phyloP scores from a whole-genome alignment of 805 yeast species.

The Teunomyces barrocoloradensis region DNA sequence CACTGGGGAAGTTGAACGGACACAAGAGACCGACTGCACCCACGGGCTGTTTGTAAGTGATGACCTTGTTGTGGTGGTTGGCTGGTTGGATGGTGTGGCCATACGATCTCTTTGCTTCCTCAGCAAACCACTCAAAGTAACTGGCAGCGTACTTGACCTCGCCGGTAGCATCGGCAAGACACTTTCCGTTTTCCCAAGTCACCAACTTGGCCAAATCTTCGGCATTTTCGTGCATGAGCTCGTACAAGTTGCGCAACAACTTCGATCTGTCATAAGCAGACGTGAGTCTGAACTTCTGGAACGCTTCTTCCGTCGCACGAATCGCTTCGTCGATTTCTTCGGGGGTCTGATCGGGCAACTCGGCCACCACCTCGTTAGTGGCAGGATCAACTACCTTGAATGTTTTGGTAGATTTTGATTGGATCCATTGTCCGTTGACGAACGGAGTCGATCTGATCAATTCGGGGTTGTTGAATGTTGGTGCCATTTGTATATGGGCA shows the following conservation, averaged over 20 bases:
- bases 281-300: conserved; percentile 45
- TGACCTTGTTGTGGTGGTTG: conserved; percentile 48
- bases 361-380: conserved; percentile 33
- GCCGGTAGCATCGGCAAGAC: conserved; percentile 51
- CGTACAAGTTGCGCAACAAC: conserved; percentile 49
- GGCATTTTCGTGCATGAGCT: conserved; percentile 51
- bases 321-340: conserved; percentile 47
- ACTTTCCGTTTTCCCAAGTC: conserved; percentile 62
- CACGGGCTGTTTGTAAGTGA: conserved; percentile 56
- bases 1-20: conserved; percentile 69
- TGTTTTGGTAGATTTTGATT: conserved; percentile 35
- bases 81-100: conserved; percentile 58
- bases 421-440: conserved; percentile 39
- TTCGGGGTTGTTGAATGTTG: conserved; percentile 32
- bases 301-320: conserved; percentile 46
- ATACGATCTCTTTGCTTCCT: conserved; percentile 55
- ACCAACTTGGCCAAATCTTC: conserved; percentile 57
- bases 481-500: conserved; percentile 12
- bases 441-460: conserved; percentile 32
- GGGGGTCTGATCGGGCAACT: conserved; percentile 44
- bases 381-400: conserved; percentile 42
- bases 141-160: conserved; percentile 59
- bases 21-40: conserved; percentile 64
- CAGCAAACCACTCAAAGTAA: conserved; percentile 46
- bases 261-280: conserved; percentile 49